These are phyloP conservation scores for Tricladium varicosporioides DNA, from an alignment of 2,329 filamentous ascomycete species.

Conservation along the genomic window DNA sequence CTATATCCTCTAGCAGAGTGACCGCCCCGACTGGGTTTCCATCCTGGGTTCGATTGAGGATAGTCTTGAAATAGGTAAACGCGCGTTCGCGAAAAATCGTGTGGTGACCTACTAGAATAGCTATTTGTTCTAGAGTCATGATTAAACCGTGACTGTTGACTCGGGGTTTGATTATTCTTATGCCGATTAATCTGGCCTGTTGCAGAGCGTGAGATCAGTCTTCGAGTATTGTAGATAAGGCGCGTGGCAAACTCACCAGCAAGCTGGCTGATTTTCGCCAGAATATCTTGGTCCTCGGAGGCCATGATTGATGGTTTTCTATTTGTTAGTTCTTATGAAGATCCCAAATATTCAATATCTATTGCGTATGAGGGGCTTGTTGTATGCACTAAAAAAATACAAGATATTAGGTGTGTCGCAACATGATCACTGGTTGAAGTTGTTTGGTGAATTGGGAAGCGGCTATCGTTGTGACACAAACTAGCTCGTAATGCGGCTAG, in stretches of 20 bases:
- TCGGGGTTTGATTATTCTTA: conserved; percentile 59
- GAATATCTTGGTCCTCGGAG: conserved; percentile 53
- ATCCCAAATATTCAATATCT: background rate
- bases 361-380: background rate
- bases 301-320: conserved; percentile 36
- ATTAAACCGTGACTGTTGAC: conserved; percentile 18
- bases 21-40: conserved; percentile 27
- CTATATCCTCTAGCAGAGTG: conserved; percentile 30
- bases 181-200: conserved; percentile 77
- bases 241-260: conserved; percentile 45
- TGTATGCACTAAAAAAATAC: background rate
- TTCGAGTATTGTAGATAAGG: conserved; percentile 47
- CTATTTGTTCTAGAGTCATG: conserved; percentile 11
- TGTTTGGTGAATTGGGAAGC: background rate
- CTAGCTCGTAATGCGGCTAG: conserved; percentile 1
- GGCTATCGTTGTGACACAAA: background rate
- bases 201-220: conserved; percentile 4
- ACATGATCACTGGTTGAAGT: too few species aligned
- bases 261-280: conserved; percentile 54
- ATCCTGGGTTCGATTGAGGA: conserved; percentile 25
- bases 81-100: conserved; percentile 3
- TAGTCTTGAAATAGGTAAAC: conserved; percentile 26
- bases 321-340: conserved; percentile 20
- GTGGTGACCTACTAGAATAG: conserved; percentile 22
- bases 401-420: background rate